Percentiles rank a stretch among this genome's conserved stretches.
These are phyloP conservation scores for Microascus cirrosus DNA, from an alignment of 2,329 filamentous ascomycete species.

Conservation along the genomic window DNA sequence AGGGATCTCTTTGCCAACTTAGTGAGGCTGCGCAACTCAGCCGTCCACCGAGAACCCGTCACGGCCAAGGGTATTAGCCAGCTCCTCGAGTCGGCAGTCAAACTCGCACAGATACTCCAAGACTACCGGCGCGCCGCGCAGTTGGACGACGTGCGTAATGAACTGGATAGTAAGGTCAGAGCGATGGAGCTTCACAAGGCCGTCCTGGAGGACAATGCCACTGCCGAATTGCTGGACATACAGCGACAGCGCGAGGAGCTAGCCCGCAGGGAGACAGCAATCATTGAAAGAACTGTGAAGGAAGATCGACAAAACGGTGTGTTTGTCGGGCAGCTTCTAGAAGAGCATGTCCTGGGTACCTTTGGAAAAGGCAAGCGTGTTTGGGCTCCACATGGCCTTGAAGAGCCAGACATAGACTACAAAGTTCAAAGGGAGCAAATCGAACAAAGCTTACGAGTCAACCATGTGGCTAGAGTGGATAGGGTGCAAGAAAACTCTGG, in stretches of 20 bases:
- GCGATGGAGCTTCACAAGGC: conserved; percentile 22
- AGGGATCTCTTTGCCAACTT: conserved; percentile 13
- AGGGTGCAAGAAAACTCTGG: no score
- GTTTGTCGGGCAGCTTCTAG: conserved; percentile 16
- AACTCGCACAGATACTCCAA: conserved; percentile 15
- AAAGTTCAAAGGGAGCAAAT: no score
- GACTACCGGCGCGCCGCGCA: conserved; percentile 15
- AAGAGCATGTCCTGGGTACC: conserved; percentile 13
- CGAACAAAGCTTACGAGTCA: no score
- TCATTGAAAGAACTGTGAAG: conserved; percentile 14
- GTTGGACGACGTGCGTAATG: conserved; percentile 15
- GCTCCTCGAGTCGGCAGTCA: conserved; percentile 15
- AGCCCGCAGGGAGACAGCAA: conserved; percentile 18
- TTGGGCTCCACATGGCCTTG: background rate
- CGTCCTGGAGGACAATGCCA: conserved; percentile 15
- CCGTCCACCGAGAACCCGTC: conserved; percentile 18
- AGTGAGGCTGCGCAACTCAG: conserved; percentile 16
- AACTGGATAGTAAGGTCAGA: conserved; percentile 16
- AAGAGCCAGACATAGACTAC: no score
- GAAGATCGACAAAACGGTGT: conserved; percentile 17
- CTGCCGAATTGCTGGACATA: conserved; percentile 17
- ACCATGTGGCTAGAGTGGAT: no score
- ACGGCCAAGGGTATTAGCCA: conserved; percentile 14
- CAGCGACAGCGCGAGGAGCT: conserved; percentile 20
- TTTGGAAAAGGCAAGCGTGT: background rate